Base-by-base conservation (phyloP, 257 asterid species). In the Solanum pennellii region DNA sequence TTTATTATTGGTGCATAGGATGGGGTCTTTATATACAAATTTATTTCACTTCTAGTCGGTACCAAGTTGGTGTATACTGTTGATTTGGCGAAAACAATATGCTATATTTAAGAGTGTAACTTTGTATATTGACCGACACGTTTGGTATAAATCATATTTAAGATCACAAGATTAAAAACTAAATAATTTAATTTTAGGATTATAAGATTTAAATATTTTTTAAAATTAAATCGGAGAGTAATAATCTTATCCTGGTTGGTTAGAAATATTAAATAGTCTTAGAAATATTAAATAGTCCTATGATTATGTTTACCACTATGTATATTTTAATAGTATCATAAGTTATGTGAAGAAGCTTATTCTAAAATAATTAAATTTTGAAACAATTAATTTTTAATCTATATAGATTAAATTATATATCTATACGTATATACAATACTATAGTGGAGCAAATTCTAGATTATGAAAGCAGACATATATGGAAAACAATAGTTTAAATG, bases 11-110 rank as follows among this genome's bases (percentile, higher is more conserved):
- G 71, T 31, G 68, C 39, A 13, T 8, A 18, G 49, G 83, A 33
- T 42, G 76, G 75, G 66, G 83, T 3, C 84, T 82, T 79, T 89
- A 87, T 85, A 89, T 35, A 89, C 31, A 80, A 29, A 14, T 41
- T 84, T 37, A 5, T 66, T 10, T 14, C 45, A 44, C 25, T 27
- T 45, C 65, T 25, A 9, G 68, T 80, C 29, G 68, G 84, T 80
- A 27, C 27, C 84, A 27, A 79, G 42, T 79, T 79, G 84, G 66
- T 45, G 60, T 7, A 44, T 45, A 79, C 42, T 79, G 66, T 45
- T 79, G 52, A 21, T 39, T 75, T 75, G 21, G 20, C 31, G 45
- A 35, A 37, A 2, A 37, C 12, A 74, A 37, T 10, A 56, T 20
- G 41, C 0, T 60, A 27, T 27, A 13, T 6, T 69, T 69, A 27